Evolutionary conservation across 2,329 filamentous ascomycete species (phyloP).

Genomic region (Huntiella bhutanensis): DNA sequence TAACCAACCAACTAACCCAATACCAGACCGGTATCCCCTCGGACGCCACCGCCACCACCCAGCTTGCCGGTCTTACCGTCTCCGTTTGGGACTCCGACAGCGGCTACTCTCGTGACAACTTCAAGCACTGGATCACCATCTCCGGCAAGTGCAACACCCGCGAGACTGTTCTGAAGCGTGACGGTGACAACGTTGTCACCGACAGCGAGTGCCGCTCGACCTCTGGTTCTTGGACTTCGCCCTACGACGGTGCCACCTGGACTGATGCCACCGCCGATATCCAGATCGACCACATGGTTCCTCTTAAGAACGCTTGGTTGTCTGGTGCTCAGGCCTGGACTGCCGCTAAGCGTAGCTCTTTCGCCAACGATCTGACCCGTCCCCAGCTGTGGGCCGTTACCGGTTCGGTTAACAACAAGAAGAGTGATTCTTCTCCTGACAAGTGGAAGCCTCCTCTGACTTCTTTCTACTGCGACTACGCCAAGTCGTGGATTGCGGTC

Average conservation of each 20-base stretch:
- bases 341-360: conserved; percentile 41
- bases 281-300: conserved; percentile 72
- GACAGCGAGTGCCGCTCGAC: conserved; percentile 41
- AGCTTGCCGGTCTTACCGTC: conserved; percentile 41
- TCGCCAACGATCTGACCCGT: conserved; percentile 58
- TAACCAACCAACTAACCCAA: neutral
- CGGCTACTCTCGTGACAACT: conserved; percentile 46
- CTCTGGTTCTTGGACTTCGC: conserved; percentile 49
- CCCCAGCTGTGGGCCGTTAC: conserved; percentile 69
- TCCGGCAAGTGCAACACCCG: conserved; percentile 50
- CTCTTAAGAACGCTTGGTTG: conserved; percentile 64
- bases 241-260: conserved; percentile 58
- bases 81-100: conserved; percentile 31
- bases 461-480: conserved; percentile 61
- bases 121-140: conserved; percentile 53
- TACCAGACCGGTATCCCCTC: conserved; percentile 42
- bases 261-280: conserved; percentile 43
- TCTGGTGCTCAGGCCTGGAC: conserved; percentile 59
- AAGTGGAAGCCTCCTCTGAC: conserved; percentile 53
- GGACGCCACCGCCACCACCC: conserved; percentile 32
- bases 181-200: conserved; percentile 44
- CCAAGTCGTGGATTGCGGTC: conserved; percentile 57
- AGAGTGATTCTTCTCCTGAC: conserved; percentile 58
- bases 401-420: conserved; percentile 53
- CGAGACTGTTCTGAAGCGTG: conserved; percentile 54